phyloP scores from a whole-genome alignment of 2,329 filamentous ascomycete genomes.

The Neurospora sp. region DNA sequence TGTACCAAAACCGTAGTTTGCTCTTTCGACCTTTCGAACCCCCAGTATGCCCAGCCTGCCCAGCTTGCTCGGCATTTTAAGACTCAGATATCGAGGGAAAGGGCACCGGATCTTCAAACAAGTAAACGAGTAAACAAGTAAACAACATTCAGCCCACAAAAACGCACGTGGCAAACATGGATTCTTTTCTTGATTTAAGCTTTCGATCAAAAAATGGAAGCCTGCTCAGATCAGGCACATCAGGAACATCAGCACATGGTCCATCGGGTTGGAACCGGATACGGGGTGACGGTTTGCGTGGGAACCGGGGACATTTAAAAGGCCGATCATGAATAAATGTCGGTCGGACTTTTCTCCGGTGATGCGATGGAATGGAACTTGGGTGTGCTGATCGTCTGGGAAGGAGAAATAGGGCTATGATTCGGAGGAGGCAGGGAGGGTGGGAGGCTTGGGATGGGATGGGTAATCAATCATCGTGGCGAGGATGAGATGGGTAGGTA shows the following conservation, averaged over 20 bases:
- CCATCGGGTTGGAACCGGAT: not conserved
- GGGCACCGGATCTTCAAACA: not conserved
- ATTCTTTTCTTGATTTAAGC: not conserved
- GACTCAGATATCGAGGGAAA: not conserved
- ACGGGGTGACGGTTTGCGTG: not conserved
- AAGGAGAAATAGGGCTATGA: not conserved
- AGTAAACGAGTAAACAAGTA: not conserved
- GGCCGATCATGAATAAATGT: slow-evolving; percentile 41
- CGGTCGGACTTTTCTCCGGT: not conserved
- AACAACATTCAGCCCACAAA: not conserved
- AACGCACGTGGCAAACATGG: not conserved
- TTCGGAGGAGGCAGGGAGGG: not conserved
- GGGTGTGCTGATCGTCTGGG: not conserved
- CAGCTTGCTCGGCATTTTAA: not conserved
- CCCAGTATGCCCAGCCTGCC: not conserved
- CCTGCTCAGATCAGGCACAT: not conserved
- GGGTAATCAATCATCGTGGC: not conserved
- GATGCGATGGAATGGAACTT: not conserved
- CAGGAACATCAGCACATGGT: not conserved
- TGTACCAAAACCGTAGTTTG: not conserved
- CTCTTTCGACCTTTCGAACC: not conserved
- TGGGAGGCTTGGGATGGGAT: not conserved
- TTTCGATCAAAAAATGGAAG: not conserved
- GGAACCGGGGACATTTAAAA: slow-evolving; percentile 44
- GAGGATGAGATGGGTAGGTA: not conserved